A percentile compares a stretch with the other conserved stretches of the same genome.
Evolutionary conservation across 2,329 filamentous ascomycete genomes (phyloP).

Genomic region (Sclerotinia glacialis): DNA sequence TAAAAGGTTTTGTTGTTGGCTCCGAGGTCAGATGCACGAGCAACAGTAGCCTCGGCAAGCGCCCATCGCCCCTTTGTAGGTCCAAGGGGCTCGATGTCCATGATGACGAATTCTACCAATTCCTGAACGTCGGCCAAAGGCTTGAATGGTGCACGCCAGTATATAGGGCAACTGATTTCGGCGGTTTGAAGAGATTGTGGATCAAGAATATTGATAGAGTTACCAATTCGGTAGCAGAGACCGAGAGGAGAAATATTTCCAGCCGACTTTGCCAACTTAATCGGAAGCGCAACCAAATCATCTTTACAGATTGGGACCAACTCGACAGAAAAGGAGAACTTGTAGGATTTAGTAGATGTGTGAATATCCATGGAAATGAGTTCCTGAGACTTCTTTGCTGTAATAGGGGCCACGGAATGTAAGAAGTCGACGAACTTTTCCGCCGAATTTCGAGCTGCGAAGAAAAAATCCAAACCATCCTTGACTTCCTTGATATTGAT

Average conservation of each 20-base stretch:
- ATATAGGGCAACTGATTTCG: conserved; percentile 77
- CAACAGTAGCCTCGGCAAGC: conserved; percentile 84
- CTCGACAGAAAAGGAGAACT: conserved; percentile 88
- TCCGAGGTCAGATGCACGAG: conserved; percentile 81
- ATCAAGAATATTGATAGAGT: conserved; percentile 84
- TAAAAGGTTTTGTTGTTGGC: conserved; percentile 85
- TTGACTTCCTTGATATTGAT: conserved; percentile 98
- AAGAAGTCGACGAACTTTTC: conserved; percentile 92
- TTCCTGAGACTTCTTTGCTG: conserved; percentile 82
- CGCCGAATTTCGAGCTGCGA: conserved; percentile 82
- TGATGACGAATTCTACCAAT: conserved; percentile 86
- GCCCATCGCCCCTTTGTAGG: conserved; percentile 75
- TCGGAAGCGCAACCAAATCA: conserved; percentile 88
- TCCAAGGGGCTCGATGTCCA: conserved; percentile 85
- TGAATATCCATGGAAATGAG: conserved; percentile 92
- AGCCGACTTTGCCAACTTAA: conserved; percentile 79
- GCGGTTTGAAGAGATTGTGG: conserved; percentile 87
- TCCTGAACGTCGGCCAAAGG: conserved; percentile 81
- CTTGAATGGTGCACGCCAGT: conserved; percentile 87
- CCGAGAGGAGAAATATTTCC: conserved; percentile 87
- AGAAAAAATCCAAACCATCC: conserved; percentile 96
- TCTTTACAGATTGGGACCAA: conserved; percentile 96
- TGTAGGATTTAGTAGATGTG: conserved; percentile 87
- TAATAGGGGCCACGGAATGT: conserved; percentile 74
- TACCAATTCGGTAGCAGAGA: conserved; percentile 85